phyloP scores from a whole-genome alignment of 352 stramenopile genomes.

The Globisporangium barbulae region DNA sequence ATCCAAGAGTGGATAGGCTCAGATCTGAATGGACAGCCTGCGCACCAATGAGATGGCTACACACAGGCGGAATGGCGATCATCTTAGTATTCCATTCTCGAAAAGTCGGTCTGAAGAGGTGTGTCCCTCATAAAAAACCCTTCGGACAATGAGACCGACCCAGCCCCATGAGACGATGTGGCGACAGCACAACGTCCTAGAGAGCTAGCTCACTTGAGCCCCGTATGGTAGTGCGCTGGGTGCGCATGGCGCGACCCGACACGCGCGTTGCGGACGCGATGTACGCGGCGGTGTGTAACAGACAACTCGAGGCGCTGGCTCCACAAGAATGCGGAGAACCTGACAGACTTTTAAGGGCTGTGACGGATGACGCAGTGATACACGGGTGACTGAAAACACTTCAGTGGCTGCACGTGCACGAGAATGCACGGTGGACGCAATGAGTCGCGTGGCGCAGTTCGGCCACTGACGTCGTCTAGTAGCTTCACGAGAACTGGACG shows the following conservation, averaged over 20 bases:
- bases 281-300: background rate
- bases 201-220: too few relatives aligned
- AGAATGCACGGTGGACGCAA: background rate
- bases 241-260: conserved; percentile 3
- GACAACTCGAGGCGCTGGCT: conserved; percentile 7
- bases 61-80: too few relatives aligned
- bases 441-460: background rate
- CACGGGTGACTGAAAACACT: background rate
- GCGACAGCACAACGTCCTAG: too few relatives aligned
- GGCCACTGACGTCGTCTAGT: conserved; percentile 10
- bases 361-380: conserved; percentile 8
- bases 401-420: background rate
- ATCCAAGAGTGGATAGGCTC: background rate
- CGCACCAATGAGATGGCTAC: too few relatives aligned
- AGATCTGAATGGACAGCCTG: background rate
- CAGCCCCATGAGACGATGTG: too few relatives aligned
- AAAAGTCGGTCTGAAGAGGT: too few relatives aligned
- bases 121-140: too few relatives aligned
- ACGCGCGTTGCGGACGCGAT: conserved; percentile 8
- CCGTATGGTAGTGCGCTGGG: background rate
- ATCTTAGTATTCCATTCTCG: too few relatives aligned
- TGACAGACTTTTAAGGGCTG: conserved; percentile 3
- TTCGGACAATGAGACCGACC: too few relatives aligned
- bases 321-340: conserved; percentile 6
- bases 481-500: conserved; percentile 13